Base-by-base conservation (phyloP, 1,139 yeast species). In the Sugiyamaella neomexicana region DNA sequence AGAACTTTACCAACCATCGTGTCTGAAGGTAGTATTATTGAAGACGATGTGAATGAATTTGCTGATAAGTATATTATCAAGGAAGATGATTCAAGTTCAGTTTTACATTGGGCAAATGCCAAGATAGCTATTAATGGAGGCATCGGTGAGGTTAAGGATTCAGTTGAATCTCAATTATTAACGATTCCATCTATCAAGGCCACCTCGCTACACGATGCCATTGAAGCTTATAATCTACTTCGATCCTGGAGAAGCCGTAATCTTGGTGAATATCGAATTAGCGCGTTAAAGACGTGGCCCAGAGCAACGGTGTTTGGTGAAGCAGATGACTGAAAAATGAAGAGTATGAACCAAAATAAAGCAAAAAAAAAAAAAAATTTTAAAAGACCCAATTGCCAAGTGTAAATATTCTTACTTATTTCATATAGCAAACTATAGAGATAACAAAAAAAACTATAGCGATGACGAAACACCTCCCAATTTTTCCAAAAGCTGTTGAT, bases 401-500 rank as follows among this genome's bases (percentile, higher is more conserved):
- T 32, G 48, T 32, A 17, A 36, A 25, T 20, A 13, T 25, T 46
- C 12, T 40, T 27, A 9, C 13, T 42, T 42, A 20, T 20, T 20
- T 20, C 25, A 20, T 20, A 20, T 20, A 20, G 25, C 25, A 3
- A 20, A 20, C 25, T 20, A 20, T 20, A 20, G 25, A 20, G 25
- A 20, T 29, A 38, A 45, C n/a, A n/a, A 10, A 13, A 31, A 29
- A 9, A 5, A 23, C 37, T 27, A 46, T 38, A 29, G 51, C 15
- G 46, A 32, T 17, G 48, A 44, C 10, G 37, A 34, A 9, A 44
- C 40, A 15, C 48, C 58, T 34, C 62, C 61, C 23, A 69, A 45
- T 63, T 80, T 82, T 45, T 78, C 81, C 57, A 77, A 70, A 62
- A 90, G 72, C 60, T 81, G 75, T 62, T 81, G 80, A 68, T 89